Evolutionary conservation across 75 land plant genomes (phyloP).

Genomic region (Adiantum capillusveneris): DNA sequence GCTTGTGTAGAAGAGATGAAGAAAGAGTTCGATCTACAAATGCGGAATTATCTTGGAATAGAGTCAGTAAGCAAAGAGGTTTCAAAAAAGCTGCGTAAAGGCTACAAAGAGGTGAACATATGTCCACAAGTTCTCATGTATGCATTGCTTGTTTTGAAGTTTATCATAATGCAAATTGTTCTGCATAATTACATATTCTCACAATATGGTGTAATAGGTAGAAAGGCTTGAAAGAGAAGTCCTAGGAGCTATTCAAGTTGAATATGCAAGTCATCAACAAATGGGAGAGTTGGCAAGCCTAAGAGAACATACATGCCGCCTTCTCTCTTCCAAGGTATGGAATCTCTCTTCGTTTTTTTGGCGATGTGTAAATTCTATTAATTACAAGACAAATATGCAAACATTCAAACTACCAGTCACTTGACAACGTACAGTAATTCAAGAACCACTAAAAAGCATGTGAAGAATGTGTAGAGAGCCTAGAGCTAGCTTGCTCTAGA

Average conservation of each 20-base stretch:
- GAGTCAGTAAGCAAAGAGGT: conserved; percentile 26
- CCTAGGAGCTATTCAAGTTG: conserved; percentile 2
- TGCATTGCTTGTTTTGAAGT: neutral
- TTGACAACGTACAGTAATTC: too few relatives aligned
- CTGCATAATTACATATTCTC: neutral
- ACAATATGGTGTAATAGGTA: conserved; percentile 6
- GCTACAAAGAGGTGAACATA: conserved; percentile 8
- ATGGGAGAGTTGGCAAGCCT: conserved; percentile 19
- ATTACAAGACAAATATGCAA: too few relatives aligned
- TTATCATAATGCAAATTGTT: neutral
- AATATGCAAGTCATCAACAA: conserved; percentile 11
- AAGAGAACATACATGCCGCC: conserved; percentile 14
- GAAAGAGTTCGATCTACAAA: conserved; percentile 20
- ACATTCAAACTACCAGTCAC: too few relatives aligned
- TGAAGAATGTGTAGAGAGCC: too few relatives aligned
- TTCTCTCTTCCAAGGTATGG: conserved; percentile 20
- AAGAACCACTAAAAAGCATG: too few relatives aligned
- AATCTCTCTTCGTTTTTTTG: neutral
- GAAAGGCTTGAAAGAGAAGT: conserved; percentile 18
- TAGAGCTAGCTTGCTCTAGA: too few relatives aligned
- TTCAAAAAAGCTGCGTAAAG: conserved; percentile 8
- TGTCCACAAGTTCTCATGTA: neutral
- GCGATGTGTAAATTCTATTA: too few relatives aligned
- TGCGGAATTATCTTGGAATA: conserved; percentile 9
- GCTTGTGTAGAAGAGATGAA: conserved; percentile 10